A percentile compares a stretch with the other conserved stretches of the same genome.
phyloP scores from a whole-genome alignment of 2,329 filamentous ascomycete genomes.

The Phyllosticta citrichinensis region DNA sequence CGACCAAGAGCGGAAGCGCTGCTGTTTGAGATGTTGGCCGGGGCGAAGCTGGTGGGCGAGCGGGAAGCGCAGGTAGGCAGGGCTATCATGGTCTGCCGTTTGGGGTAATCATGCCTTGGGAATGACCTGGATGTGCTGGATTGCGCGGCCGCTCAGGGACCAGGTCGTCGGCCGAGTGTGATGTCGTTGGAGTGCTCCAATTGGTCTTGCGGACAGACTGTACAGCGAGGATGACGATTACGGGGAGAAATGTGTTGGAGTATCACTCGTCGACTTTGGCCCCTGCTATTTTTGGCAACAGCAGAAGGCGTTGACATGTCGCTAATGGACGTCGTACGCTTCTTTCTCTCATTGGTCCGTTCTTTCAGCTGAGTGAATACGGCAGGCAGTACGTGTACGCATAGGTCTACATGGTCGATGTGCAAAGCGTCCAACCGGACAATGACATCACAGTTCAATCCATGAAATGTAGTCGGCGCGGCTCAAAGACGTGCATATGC shows the following conservation, averaged over 20 bases:
- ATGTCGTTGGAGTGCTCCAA: neutral
- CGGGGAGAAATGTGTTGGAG: neutral
- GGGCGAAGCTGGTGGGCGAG: neutral
- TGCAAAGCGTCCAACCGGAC: neutral
- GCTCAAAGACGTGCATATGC: neutral
- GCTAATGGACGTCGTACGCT: neutral
- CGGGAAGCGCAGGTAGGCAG: neutral
- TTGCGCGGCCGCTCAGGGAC: neutral
- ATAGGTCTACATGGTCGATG: too few species aligned
- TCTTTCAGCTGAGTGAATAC: neutral
- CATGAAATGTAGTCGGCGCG: too few species aligned
- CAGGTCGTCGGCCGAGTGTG: neutral
- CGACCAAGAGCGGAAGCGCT: neutral
- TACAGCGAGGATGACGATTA: neutral
- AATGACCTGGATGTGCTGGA: neutral
- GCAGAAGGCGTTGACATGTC: neutral
- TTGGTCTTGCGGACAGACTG: neutral
- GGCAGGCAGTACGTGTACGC: neutral
- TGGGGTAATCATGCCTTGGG: neutral
- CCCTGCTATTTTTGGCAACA: neutral
- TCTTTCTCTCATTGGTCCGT: neutral
- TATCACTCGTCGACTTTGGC: neutral
- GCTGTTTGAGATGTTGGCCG: neutral
- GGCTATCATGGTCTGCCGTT: neutral
- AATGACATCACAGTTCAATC: neutral